Percentiles rank a stretch among this genome's conserved stretches.
Evolutionary conservation across 257 asterid species (phyloP).

Genomic region (Solanum gracilifrons): DNA sequence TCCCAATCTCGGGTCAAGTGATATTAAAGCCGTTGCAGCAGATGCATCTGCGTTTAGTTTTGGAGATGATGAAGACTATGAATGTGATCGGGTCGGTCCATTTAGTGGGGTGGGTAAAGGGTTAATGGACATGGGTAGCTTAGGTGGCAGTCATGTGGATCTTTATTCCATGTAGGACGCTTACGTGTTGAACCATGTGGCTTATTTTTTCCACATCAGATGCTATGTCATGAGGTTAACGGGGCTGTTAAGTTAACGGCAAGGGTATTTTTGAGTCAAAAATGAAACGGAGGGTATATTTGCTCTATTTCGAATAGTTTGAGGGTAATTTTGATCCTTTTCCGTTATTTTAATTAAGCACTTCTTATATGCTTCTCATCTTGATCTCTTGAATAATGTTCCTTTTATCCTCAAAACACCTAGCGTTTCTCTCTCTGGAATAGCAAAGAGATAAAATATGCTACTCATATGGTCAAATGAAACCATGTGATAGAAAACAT

Average conservation of each 20-base stretch:
- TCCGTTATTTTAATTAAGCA: background rate
- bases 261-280: too few species aligned
- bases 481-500: background rate
- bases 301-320: too few species aligned
- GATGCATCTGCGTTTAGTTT: constrained; percentile 95
- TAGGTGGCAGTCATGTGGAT: too few species aligned
- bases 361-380: background rate
- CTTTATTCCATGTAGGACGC: too few species aligned
- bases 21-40: constrained; percentile 84
- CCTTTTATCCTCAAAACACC: background rate
- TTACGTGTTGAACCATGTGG: too few species aligned
- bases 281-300: too few species aligned
- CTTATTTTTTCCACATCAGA: too few species aligned
- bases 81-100: constrained; percentile 24
- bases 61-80: constrained; percentile 88
- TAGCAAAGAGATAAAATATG: background rate
- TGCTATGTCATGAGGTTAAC: too few species aligned
- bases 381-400: background rate
- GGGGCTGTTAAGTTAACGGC: too few species aligned
- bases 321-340: too few species aligned
- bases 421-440: background rate
- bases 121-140: too few species aligned
- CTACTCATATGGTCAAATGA: background rate
- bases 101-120: too few species aligned
- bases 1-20: constrained; percentile 55